phyloP scores from a whole-genome alignment of 768 basidiomycete species.

The Phaeotremella skinneri region DNA sequence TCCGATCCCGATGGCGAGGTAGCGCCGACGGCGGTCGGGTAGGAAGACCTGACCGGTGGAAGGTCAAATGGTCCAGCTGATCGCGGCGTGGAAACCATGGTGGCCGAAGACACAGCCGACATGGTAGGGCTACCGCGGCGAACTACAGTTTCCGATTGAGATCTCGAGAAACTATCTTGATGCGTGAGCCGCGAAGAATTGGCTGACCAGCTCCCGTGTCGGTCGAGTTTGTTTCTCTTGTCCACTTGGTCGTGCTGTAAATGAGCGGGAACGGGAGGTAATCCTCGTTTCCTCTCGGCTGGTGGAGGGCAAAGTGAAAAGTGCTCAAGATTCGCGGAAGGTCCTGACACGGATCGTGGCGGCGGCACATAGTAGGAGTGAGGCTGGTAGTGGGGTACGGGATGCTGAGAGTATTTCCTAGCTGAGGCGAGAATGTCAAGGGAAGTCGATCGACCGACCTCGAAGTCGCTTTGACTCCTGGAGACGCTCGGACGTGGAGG shows the following conservation, averaged over 20 bases:
- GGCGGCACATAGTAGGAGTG: constrained; percentile 4
- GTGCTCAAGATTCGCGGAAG: not conserved
- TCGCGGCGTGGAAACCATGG: too few relatives aligned
- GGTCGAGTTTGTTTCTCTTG: constrained; percentile 14
- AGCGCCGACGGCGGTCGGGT: not conserved
- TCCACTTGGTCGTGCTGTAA: not conserved
- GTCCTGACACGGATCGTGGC: not conserved
- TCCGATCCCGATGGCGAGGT: not conserved
- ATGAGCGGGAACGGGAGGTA: constrained; percentile 10
- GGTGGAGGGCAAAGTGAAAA: not conserved
- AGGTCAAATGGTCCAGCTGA: too few relatives aligned
- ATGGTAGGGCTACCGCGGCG: too few relatives aligned
- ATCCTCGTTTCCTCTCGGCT: not conserved
- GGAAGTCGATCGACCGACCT: constrained; percentile 27
- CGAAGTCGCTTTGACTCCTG: not conserved
- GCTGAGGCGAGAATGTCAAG: constrained; percentile 24
- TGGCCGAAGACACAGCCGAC: too few relatives aligned
- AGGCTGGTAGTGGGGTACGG: constrained; percentile 6
- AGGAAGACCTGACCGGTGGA: too few relatives aligned
- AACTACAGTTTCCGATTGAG: constrained; percentile 15
- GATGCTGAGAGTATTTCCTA: constrained; percentile 12
- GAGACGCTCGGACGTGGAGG: constrained; percentile 1
- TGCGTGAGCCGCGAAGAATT: constrained; percentile 7
- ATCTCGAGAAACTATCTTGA: constrained; percentile 24
- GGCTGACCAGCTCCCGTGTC: constrained; percentile 8